Conservation (phyloP, 345 rosid genomes). For the Nephelium lappaceum region DNA sequence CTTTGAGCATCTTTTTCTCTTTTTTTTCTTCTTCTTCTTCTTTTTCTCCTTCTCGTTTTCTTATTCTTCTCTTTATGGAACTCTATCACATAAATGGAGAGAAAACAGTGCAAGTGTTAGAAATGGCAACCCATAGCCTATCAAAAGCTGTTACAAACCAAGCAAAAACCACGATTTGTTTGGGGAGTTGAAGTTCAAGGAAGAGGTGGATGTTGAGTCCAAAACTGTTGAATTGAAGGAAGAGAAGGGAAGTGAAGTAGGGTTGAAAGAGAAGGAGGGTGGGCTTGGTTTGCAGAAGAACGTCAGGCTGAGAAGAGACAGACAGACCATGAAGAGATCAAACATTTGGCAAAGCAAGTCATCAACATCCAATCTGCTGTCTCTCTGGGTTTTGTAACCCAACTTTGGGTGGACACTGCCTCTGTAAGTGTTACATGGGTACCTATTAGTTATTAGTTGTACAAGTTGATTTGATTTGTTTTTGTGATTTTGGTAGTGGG, state of each 20-base stretch:
- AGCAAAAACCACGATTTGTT: no score
- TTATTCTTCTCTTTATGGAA: no score
- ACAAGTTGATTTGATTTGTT: not conserved
- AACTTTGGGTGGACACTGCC: no score
- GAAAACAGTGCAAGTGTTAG: no score
- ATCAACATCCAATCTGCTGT: slow-evolving; percentile 74
- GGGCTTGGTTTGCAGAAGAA: slow-evolving; percentile 18
- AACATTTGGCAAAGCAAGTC: slow-evolving; percentile 83
- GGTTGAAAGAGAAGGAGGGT: slow-evolving; percentile 24
- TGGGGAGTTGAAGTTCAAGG: no score
- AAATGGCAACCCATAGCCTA: no score
- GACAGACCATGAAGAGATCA: slow-evolving; percentile 58
- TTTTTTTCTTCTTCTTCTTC: no score
- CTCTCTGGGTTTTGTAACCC: slow-evolving; percentile 76
- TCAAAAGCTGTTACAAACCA: no score
- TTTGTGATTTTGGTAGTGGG: slow-evolving; percentile 56
- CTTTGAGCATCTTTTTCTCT: no score
- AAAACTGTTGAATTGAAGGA: slow-evolving; percentile 26
- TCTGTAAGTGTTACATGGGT: slow-evolving; percentile 36
- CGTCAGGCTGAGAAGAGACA: slow-evolving; percentile 38
- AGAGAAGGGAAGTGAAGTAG: slow-evolving; percentile 12
- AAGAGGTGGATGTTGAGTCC: slow-evolving; percentile 22
- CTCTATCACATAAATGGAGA: no score
- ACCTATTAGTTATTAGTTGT: not conserved
- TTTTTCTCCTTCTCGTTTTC: no score